These are phyloP conservation scores for Cutaneotrichosporon sp. DNA, from an alignment of 1,284 basidiomycete genomes.

Conservation along the genomic window DNA sequence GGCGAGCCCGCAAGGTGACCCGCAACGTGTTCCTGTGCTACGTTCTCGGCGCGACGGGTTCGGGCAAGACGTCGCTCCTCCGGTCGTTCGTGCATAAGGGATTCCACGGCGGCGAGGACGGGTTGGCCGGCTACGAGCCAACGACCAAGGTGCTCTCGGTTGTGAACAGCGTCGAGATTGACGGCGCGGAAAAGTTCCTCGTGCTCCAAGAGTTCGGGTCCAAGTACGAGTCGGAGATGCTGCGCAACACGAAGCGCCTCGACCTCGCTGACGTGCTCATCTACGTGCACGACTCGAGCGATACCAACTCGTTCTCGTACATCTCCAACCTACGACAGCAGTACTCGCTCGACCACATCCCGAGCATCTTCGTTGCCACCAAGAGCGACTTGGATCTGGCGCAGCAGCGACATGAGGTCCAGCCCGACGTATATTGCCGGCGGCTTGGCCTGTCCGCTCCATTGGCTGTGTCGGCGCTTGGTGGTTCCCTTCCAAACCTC, in stretches of 20 bases:
- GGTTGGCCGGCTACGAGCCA: conserved; percentile 65
- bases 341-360: conserved; percentile 90
- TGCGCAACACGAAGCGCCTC: conserved; percentile 85
- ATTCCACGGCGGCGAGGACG: conserved; percentile 51
- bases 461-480: conserved; percentile 83
- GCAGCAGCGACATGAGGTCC: conserved; percentile 94
- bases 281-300: conserved; percentile 95
- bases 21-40: conserved; percentile 90
- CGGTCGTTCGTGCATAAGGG: conserved; percentile 81
- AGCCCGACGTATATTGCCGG: conserved; percentile 94
- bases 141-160: conserved; percentile 87
- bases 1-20: conserved; percentile 79
- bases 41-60: conserved; percentile 91
- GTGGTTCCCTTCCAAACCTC: conserved; percentile 54
- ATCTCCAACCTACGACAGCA: conserved; percentile 97
- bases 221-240: conserved; percentile 85
- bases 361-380: conserved; percentile 95
- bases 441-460: conserved; percentile 80
- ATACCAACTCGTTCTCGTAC: conserved; percentile 98
- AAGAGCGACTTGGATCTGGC: conserved; percentile 97
- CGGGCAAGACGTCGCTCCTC: conserved; percentile 87
- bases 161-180: conserved; percentile 92
- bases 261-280: conserved; percentile 91
- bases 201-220: conserved; percentile 97
- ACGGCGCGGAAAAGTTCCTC: conserved; percentile 92